These are phyloP conservation scores for Amanita rimosa DNA, from an alignment of 768 basidiomycete genomes.

Conservation along the genomic window DNA sequence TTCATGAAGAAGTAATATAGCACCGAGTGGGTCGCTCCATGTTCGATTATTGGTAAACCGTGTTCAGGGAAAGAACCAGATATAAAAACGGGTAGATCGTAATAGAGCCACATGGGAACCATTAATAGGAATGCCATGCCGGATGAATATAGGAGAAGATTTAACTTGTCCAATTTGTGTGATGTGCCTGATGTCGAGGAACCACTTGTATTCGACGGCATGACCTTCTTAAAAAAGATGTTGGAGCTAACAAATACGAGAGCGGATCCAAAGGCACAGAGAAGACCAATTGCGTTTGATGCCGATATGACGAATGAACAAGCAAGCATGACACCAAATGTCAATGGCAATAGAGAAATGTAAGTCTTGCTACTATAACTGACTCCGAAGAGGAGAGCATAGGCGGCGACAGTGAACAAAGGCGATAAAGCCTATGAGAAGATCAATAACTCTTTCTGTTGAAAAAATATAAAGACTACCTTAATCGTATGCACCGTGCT, in stretches of 20 bases:
- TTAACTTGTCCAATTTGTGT: slow-evolving; percentile 93
- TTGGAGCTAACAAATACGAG: slow-evolving; percentile 96
- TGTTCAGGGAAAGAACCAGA: slow-evolving; percentile 30
- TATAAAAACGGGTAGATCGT: slow-evolving; percentile 68
- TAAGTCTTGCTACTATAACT: slow-evolving; percentile 90
- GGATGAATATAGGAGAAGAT: slow-evolving; percentile 89
- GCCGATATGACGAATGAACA: slow-evolving; percentile 88
- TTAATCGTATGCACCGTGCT: slow-evolving; percentile 99
- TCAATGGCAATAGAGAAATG: slow-evolving; percentile 87
- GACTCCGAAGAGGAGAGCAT: slow-evolving; percentile 87
- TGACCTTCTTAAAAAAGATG: slow-evolving; percentile 98
- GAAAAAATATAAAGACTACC: slow-evolving; percentile 33
- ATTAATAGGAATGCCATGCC: slow-evolving; percentile 91
- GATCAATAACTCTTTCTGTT: background rate
- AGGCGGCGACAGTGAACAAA: slow-evolving; percentile 92
- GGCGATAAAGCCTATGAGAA: slow-evolving; percentile 79
- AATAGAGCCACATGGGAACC: slow-evolving; percentile 92
- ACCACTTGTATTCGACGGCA: slow-evolving; percentile 53
- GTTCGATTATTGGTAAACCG: slow-evolving; percentile 25
- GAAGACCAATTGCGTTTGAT: slow-evolving; percentile 76
- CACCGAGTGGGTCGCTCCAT: slow-evolving; percentile 49
- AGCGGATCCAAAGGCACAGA: slow-evolving; percentile 95
- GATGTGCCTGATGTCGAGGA: slow-evolving; percentile 22
- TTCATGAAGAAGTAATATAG: slow-evolving; percentile 83
- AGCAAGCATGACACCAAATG: slow-evolving; percentile 94